A percentile compares a stretch with the other conserved stretches of the same genome.
Evolutionary conservation across 305 asterid species (phyloP).

Genomic region (Plantago coronopus): DNA sequence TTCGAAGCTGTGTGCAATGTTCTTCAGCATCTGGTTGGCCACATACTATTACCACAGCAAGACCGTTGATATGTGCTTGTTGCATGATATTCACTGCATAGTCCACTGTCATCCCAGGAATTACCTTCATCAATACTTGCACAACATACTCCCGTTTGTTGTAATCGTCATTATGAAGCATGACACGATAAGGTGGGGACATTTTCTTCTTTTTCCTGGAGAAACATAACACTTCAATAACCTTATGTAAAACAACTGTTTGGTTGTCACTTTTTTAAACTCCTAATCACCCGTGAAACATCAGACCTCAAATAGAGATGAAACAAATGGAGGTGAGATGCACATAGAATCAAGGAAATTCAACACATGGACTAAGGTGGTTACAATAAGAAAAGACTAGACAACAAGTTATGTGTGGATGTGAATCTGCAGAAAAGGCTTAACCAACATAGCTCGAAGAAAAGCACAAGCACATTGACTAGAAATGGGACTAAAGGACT

Average conservation of each 20-base stretch:
- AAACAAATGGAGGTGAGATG: constrained; percentile 1
- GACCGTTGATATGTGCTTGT: constrained; percentile 83
- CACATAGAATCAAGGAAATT: constrained; percentile 4
- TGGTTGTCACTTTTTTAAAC: not conserved
- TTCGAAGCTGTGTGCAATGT: constrained; percentile 82
- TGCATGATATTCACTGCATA: constrained; percentile 95
- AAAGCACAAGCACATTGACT: not conserved
- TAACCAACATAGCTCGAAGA: not conserved
- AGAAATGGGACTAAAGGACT: not conserved
- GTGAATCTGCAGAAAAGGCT: not conserved
- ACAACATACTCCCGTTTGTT: constrained; percentile 96
- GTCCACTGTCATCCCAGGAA: constrained; percentile 92
- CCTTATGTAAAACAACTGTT: not conserved
- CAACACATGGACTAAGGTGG: not conserved
- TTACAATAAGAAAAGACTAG: not conserved
- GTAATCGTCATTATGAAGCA: constrained; percentile 81
- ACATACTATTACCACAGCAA: constrained; percentile 76
- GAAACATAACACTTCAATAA: constrained; percentile 7
- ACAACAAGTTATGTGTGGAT: not conserved
- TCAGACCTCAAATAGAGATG: constrained; percentile 5
- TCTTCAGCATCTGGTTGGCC: constrained; percentile 94
- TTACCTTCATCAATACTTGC: constrained; percentile 95
- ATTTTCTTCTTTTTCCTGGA: constrained; percentile 75
- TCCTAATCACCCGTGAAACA: not conserved
- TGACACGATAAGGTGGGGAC: constrained; percentile 88